Evolutionary conservation across 2,329 filamentous ascomycete genomes (phyloP).

Genomic region (Diaporthe australafricana): DNA sequence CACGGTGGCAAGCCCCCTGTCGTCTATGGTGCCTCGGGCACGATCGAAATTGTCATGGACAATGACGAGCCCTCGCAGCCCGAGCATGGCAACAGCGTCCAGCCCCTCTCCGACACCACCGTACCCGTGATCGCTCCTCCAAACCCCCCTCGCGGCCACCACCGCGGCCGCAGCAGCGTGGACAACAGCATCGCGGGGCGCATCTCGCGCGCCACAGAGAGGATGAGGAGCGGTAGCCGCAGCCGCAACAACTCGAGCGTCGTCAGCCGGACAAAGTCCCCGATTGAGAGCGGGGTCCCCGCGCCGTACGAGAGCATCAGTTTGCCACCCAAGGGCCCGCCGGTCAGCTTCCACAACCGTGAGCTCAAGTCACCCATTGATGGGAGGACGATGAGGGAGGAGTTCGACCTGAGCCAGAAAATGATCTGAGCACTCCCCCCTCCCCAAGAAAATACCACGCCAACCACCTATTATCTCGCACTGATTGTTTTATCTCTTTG

Average conservation of each 20-base stretch:
- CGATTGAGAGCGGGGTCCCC: conserved; percentile 46
- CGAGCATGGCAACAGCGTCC: conserved; percentile 36
- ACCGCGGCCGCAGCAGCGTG: conserved; percentile 68
- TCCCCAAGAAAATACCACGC: background rate
- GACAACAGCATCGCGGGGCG: conserved; percentile 64
- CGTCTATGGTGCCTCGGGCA: conserved; percentile 61
- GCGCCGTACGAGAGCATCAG: conserved; percentile 54
- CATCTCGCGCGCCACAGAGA: conserved; percentile 68
- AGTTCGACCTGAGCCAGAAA: conserved; percentile 57
- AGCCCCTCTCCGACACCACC: conserved; percentile 51
- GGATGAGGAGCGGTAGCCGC: conserved; percentile 70
- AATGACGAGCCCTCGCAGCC: conserved; percentile 57
- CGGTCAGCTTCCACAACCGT: conserved; percentile 53
- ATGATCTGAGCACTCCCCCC: conserved; percentile 58
- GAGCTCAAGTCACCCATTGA: conserved; percentile 47
- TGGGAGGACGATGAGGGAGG: conserved; percentile 41
- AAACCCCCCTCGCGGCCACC: conserved; percentile 60
- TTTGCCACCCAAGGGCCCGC: conserved; percentile 46
- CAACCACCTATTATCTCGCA: conserved; percentile 1
- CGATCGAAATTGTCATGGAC: conserved; percentile 76
- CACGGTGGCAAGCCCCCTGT: conserved; percentile 50
- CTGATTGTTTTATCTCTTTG: background rate
- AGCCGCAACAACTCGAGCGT: conserved; percentile 59
- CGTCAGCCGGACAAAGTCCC: conserved; percentile 51
- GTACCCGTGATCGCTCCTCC: conserved; percentile 60